phyloP scores from a whole-genome alignment of 148 eudicot genomes.

The Dysphania ambrosioides region DNA sequence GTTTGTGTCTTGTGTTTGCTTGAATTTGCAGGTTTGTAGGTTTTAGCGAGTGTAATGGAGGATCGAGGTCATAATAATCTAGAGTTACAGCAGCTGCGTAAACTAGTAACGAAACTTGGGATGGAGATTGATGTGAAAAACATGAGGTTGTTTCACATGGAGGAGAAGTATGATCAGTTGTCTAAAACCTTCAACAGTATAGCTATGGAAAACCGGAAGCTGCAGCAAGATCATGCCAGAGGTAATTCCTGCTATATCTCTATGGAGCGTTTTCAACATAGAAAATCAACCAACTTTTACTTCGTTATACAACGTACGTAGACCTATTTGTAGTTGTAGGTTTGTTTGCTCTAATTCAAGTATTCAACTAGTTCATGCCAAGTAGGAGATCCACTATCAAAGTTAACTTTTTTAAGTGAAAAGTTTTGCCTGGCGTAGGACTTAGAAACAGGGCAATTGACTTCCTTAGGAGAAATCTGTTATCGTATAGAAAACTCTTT shows the following conservation, averaged over 20 bases:
- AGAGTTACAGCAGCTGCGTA: conserved; percentile 27
- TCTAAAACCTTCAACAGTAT: conserved; percentile 13
- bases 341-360: background rate
- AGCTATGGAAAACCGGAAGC: conserved; percentile 19
- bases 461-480: background rate
- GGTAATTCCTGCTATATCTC: conserved; percentile 19
- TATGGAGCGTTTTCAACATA: background rate
- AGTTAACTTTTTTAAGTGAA: background rate
- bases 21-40: conserved; percentile 4
- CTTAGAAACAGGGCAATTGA: background rate
- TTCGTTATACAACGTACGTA: background rate
- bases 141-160: conserved; percentile 24
- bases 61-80: background rate
- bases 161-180: conserved; percentile 22
- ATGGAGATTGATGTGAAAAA: conserved; percentile 34
- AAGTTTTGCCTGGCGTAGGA: background rate
- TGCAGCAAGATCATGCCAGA: conserved; percentile 25
- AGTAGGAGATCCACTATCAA: background rate
- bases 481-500: background rate
- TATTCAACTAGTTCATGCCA: background rate
- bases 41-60: conserved; percentile 19
- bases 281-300: background rate
- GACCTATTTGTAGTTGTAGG: background rate
- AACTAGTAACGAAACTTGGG: conserved; percentile 27
- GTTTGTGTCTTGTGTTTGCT: conserved; percentile 5